Percentiles rank a stretch among this genome's conserved stretches.
These are phyloP conservation scores for Drosera capensis DNA, from an alignment of 148 eudicot species.

Conservation along the genomic window DNA sequence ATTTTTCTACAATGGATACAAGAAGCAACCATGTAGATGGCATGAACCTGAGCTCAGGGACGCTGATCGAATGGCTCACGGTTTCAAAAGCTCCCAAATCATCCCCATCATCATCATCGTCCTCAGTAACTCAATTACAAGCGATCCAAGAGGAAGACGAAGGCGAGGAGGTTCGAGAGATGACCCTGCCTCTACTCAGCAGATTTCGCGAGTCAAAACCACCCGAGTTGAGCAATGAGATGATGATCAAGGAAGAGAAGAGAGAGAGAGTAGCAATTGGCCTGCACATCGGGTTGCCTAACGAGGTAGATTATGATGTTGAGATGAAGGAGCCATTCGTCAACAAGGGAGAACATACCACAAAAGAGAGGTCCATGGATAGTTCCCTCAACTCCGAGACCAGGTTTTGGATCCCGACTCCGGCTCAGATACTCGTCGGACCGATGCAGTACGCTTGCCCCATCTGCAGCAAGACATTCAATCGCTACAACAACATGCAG, in stretches of 20 bases:
- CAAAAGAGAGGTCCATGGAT: not conserved
- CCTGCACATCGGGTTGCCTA: constrained; percentile 51
- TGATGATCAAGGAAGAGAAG: not conserved
- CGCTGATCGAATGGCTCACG: not conserved
- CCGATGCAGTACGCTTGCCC: constrained; percentile 66
- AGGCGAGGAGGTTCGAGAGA: not conserved
- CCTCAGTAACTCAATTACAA: not conserved
- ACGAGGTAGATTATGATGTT: not conserved
- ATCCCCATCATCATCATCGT: not conserved
- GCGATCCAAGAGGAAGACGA: not conserved
- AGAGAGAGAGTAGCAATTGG: constrained; percentile 27
- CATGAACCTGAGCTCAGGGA: not conserved
- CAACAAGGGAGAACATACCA: not conserved
- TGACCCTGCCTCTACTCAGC: constrained; percentile 1
- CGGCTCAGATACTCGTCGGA: constrained; percentile 57
- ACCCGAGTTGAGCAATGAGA: not conserved
- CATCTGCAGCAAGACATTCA: constrained; percentile 60
- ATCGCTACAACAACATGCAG: constrained; percentile 59
- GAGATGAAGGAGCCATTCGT: not conserved
- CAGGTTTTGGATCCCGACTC: constrained; percentile 67
- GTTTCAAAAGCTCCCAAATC: not conserved
- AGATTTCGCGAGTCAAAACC: not conserved
- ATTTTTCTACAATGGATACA: constrained; percentile 6
- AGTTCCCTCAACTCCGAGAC: constrained; percentile 16
- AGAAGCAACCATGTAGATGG: constrained; percentile 14